Evolutionary conservation across 495 filamentous ascomycete species (phyloP), one percentile per base, ranked within the genome.

Genomic region (Daldinia vernicosa): DNA sequence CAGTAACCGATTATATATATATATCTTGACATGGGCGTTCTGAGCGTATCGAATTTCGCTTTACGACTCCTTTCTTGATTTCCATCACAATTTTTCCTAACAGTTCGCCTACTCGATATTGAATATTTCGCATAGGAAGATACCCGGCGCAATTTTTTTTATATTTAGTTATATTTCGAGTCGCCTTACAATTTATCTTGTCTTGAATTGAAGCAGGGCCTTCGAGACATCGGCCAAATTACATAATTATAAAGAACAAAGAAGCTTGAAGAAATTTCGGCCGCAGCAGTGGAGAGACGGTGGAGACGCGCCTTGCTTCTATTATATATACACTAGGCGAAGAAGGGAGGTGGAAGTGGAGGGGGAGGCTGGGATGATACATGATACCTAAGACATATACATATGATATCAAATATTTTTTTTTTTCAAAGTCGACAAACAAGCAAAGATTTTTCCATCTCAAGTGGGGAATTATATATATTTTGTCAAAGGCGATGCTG

Each of bases 291-390:
- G 63, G 69, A 54, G 15, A 65, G 60, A 56, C 19, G 60, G 70
- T 68, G 70, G 70, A 58, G 70, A 68, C 70, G 60, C 55, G 70
- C 39, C 26, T 60, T 64, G 55, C 40, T 45, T 39, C n/a, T n/a
- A n/a, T n/a, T n/a, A n/a, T n/a, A n/a, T n/a, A n/a, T n/a, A n/a
- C n/a, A n/a, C 9, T 53, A 53, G 27, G 50, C 50, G 26, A 53
- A 14, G 47, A 52, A 5, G 45, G 53, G 69, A n/a, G n/a, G n/a
- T n/a, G n/a, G 58, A 30, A 4, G 8, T 63, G 66, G 19, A 69
- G 70, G 70, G 47, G 43, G 63, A 63, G 69, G 70, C 24, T 73
- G 66, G 70, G 70, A 68, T 47, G 70, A 72, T 65, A 56, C 64
- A 65, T 43, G 60, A 70, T 12, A 35, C 33, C 33, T 35, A 39